phyloP scores from a whole-genome alignment of 805 yeast species.

The Candida montana region DNA sequence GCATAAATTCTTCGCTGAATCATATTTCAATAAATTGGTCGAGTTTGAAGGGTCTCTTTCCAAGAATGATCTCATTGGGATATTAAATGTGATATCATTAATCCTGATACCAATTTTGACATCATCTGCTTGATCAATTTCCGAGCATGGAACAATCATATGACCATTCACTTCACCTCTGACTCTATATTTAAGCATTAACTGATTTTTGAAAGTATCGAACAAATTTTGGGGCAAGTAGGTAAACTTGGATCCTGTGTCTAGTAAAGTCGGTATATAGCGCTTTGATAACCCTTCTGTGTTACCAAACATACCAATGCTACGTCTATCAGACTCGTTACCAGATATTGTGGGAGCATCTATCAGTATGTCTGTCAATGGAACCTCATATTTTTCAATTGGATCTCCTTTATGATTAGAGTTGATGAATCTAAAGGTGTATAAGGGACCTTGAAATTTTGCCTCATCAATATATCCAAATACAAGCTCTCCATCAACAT shows the following conservation, averaged over 20 bases:
- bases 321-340: background rate
- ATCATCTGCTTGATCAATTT: background rate
- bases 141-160: constrained; percentile 4
- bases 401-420: constrained; percentile 4
- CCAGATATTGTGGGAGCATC: background rate
- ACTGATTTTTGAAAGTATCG: constrained; percentile 1
- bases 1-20: constrained; percentile 8
- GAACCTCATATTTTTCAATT: constrained; percentile 10
- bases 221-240: constrained; percentile 17
- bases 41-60: constrained; percentile 1
- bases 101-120: background rate
- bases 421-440: constrained; percentile 28
- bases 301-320: constrained; percentile 6
- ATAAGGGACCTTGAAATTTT: constrained; percentile 31
- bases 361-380: constrained; percentile 11
- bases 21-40: background rate
- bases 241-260: constrained; percentile 19
- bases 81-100: constrained; percentile 1
- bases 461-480: constrained; percentile 39
- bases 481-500: constrained; percentile 22
- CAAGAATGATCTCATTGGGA: constrained; percentile 6
- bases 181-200: constrained; percentile 1
- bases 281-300: constrained; percentile 3
- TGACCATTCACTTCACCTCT: background rate
- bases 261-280: constrained; percentile 14